Evolutionary conservation across 2,329 filamentous ascomycete species (phyloP).

Genomic region (Dactylella cylindrospora): DNA sequence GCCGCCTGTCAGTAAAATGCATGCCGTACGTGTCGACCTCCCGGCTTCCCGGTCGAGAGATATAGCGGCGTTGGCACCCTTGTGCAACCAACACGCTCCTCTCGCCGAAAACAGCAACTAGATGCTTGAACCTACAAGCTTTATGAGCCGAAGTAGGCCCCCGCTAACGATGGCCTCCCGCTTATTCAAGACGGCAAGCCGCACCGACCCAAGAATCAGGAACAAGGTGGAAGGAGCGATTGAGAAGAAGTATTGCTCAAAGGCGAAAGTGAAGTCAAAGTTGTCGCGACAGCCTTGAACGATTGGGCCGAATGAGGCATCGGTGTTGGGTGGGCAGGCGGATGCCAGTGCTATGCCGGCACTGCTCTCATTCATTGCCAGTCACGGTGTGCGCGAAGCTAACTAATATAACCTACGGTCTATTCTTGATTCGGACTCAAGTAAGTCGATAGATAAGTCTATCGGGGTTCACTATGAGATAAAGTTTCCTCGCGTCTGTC

Average conservation of each 20-base stretch:
- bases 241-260: conserved; percentile 29
- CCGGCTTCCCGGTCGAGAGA: no score
- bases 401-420: conserved; percentile 26
- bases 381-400: background rate
- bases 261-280: conserved; percentile 37
- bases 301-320: conserved; percentile 17
- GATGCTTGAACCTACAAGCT: conserved; percentile 32
- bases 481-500: background rate
- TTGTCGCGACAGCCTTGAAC: conserved; percentile 17
- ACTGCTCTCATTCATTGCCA: background rate
- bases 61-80: no score
- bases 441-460: conserved; percentile 4
- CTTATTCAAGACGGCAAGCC: background rate
- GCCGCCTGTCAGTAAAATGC: conserved; percentile 1
- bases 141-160: background rate
- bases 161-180: conserved; percentile 8
- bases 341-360: background rate
- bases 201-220: conserved; percentile 7
- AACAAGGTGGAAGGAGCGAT: conserved; percentile 11
- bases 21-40: no score
- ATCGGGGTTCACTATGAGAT: conserved; percentile 24
- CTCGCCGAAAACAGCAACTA: background rate
- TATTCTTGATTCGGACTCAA: conserved; percentile 5
- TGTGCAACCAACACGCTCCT: conserved; percentile 4
- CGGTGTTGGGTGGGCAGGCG: conserved; percentile 2